Base-by-base conservation (phyloP, 2,329 filamentous ascomycete species). In the Trichoderma oligosporum region DNA sequence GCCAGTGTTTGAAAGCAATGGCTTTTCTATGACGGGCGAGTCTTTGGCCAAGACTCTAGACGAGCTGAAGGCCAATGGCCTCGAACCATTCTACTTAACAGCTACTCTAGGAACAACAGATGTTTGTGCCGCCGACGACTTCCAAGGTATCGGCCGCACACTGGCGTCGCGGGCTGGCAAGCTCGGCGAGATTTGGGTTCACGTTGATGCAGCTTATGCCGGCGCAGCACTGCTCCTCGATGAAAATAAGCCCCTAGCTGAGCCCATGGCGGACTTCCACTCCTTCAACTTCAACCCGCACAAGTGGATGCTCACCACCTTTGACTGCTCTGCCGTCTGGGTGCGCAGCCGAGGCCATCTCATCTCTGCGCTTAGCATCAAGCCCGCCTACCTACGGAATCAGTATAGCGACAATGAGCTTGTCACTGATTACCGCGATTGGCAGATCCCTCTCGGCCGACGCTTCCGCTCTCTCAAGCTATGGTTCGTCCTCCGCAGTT, bases 251-350 rank as follows among this genome's bases (percentile, higher is more conserved):
- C 79, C 86, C 63, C 79, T 91, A 48, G 78, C 85, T 1, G 68
- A 76, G 20, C 74, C 83, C 7, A 79, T 93, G 49, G 74, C 78
- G 1, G 74, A 78, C 20, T 91, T 96, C 69, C 89, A 96, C 76
- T 91, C 87, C 62, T 96, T 96, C 80, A 87, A 96, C 73, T 84
- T 93, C 77, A 97, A 97, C 77, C 88, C 96, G 82, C 92, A 97
- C 80, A 97, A 97, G 77, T 97, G 93, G 93, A 80, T 97, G 46
- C 84, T 97, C 16, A 91, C 91, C 57, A 96, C 96, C 73, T 97
- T 97, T 67, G 93, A 97, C 71, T 82, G 79, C 65, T 91, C 88
- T 55, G 88, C 88, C 63, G 80, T 96, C 44, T 97, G 84, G 74
- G 85, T 97, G 47, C 85, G 86, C 61, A 81, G 86, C 66, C 83